Evolutionary conservation across 2,329 filamentous ascomycete genomes (phyloP).

Genomic region (Aspergillus alliaceus): DNA sequence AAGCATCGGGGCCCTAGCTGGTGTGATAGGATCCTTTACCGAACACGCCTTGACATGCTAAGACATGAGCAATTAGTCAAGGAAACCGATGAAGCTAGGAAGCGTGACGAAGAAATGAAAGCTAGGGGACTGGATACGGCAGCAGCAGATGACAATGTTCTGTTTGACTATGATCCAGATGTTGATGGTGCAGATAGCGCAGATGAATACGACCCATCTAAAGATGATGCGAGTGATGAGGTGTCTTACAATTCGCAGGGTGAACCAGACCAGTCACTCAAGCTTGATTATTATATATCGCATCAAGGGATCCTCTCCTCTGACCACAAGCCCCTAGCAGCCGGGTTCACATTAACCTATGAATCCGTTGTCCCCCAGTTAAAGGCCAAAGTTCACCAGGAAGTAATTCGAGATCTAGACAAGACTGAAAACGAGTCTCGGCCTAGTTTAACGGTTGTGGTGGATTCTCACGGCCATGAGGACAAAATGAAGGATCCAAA

Average conservation of each 20-base stretch:
- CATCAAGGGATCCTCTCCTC: conserved; percentile 89
- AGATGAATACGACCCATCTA: conserved; percentile 61
- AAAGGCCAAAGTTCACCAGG: conserved; percentile 78
- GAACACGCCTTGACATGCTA: conserved; percentile 70
- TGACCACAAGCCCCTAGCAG: conserved; percentile 89
- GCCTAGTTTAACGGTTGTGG: conserved; percentile 77
- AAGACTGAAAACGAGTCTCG: conserved; percentile 87
- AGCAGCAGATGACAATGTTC: conserved; percentile 73
- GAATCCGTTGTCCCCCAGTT: conserved; percentile 82
- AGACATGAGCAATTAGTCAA: conserved; percentile 62
- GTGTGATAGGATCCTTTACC: conserved; percentile 91
- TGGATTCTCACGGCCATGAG: conserved; percentile 57
- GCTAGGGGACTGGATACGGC: conserved; percentile 72
- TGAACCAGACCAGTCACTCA: conserved; percentile 50
- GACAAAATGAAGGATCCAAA: conserved; percentile 42
- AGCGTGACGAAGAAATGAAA: conserved; percentile 82
- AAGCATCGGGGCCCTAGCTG: conserved; percentile 91
- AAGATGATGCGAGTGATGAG: conserved; percentile 48
- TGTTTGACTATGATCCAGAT: conserved; percentile 90
- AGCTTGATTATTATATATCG: conserved; percentile 72
- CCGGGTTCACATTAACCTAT: conserved; percentile 80
- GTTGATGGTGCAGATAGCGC: conserved; percentile 62
- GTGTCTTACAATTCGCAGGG: conserved; percentile 25
- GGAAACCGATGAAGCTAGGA: conserved; percentile 67
- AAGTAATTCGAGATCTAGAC: conserved; percentile 85